Conservation (phyloP, 495 filamentous ascomycete species). For the Hypoxylon trugodes region DNA sequence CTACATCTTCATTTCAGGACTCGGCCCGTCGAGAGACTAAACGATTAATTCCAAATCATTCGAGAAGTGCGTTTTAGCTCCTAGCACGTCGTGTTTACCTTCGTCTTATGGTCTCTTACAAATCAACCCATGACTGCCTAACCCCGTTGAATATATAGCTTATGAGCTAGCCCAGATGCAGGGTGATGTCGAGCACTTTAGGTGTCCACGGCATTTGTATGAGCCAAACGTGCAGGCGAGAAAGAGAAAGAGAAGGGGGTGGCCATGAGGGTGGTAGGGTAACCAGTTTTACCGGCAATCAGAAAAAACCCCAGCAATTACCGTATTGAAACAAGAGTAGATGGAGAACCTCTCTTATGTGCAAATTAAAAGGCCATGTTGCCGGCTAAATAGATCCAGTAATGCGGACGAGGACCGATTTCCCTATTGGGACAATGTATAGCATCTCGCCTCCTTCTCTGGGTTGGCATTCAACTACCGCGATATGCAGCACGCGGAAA, state of each 20-base stretch:
- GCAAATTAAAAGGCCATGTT: slow-evolving; percentile 37
- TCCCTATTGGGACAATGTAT: slow-evolving; percentile 5
- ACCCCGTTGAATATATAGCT: no score
- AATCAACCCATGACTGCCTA: no score
- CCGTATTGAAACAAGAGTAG: slow-evolving; percentile 24
- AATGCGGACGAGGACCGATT: slow-evolving; percentile 20
- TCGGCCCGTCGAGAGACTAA: no score
- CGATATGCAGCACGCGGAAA: slow-evolving; percentile 8
- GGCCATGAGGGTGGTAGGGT: not conserved
- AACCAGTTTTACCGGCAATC: slow-evolving; percentile 34
- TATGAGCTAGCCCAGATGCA: not conserved
- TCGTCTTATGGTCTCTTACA: no score
- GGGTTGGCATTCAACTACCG: slow-evolving; percentile 15
- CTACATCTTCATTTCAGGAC: no score
- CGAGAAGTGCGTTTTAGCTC: no score
- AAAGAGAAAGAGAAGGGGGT: no score
- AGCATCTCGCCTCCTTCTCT: slow-evolving; percentile 5
- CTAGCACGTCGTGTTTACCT: no score
- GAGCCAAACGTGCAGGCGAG: slow-evolving; percentile 13
- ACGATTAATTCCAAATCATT: no score
- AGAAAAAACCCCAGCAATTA: slow-evolving; percentile 29
- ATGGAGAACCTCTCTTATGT: slow-evolving; percentile 23
- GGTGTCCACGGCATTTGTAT: slow-evolving; percentile 20
- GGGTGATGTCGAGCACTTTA: slow-evolving; percentile 2
- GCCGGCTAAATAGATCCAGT: slow-evolving; percentile 38